phyloP scores from a whole-genome alignment of 768 basidiomycete species.

The Rhodocollybia butyracea region DNA sequence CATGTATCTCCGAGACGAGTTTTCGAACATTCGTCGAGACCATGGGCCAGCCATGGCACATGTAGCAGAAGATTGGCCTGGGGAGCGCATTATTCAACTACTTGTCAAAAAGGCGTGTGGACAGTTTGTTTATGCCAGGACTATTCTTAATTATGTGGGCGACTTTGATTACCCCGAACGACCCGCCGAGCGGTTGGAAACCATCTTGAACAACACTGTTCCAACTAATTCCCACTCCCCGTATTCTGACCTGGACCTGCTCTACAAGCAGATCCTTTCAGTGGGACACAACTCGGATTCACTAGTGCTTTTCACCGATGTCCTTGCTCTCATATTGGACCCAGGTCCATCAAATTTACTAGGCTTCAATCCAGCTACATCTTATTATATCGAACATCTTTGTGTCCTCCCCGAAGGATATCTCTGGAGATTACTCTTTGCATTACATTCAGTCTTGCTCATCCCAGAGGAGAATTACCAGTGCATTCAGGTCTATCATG shows the following conservation, averaged over 20 bases:
- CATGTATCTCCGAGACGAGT: not conserved
- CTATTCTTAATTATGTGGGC: not conserved
- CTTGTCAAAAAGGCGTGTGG: not conserved
- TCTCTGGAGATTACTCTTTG: not conserved
- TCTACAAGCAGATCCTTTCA: conserved; percentile 12
- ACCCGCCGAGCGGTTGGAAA: not conserved
- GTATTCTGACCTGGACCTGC: conserved; percentile 9
- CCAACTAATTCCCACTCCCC: not conserved
- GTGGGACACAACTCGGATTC: not conserved
- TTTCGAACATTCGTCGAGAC: not conserved
- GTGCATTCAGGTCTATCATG: conserved; percentile 28
- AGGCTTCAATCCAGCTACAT: not conserved
- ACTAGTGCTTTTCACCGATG: not conserved
- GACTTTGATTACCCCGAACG: not conserved
- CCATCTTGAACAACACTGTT: not conserved
- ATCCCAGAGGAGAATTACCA: conserved; percentile 10
- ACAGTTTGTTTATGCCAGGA: not conserved
- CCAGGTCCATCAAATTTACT: not conserved
- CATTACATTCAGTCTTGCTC: conserved; percentile 10
- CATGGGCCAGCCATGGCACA: not conserved
- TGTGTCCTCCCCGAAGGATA: conserved; percentile 3
- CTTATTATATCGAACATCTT: not conserved
- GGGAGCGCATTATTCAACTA: not conserved
- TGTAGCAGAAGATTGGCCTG: not conserved
- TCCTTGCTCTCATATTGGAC: not conserved